Percentiles rank a stretch among this genome's conserved stretches.
Conservation (phyloP, 1,139 yeast genomes). For the Candida smagusa region DNA sequence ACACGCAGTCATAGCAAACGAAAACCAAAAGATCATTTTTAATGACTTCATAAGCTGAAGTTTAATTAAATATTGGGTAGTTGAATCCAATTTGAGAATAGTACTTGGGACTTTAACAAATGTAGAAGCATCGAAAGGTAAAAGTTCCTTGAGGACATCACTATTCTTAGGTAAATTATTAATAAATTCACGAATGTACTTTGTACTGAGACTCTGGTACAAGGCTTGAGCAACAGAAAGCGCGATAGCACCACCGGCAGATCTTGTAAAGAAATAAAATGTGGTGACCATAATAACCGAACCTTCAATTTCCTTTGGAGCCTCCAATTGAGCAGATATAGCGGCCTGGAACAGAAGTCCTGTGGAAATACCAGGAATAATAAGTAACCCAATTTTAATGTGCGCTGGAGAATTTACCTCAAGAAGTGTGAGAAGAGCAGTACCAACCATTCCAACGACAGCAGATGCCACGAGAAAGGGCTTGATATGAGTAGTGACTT, state of each 20-base stretch:
- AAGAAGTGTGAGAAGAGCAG: conserved; percentile 31
- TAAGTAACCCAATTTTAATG: conserved; percentile 33
- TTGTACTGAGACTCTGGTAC: conserved; percentile 27
- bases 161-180: conserved; percentile 13
- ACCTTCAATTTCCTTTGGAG: conserved; percentile 34
- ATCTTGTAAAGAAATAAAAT: conserved; percentile 28
- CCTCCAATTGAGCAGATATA: conserved; percentile 29
- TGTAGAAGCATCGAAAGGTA: conserved; percentile 14
- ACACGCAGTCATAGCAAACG: conserved; percentile 31
- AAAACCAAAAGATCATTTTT: conserved; percentile 37
- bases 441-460: conserved; percentile 29
- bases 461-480: conserved; percentile 27
- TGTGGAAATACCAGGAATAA: conserved; percentile 27
- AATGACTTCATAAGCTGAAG: conserved; percentile 35
- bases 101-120: conserved; percentile 8
- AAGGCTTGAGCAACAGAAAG: conserved; percentile 15
- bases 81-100: conserved; percentile 15
- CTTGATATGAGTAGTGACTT: conserved; percentile 29
- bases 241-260: conserved; percentile 31
- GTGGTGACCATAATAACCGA: conserved; percentile 36
- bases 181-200: conserved; percentile 10
- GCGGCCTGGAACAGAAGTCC: conserved; percentile 32
- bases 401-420: conserved; percentile 26
- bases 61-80: conserved; percentile 19
- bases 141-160: conserved; percentile 14